Evolutionary conservation across 2,329 filamentous ascomycete species (phyloP).

Genomic region (Trichoderma brevicompactum): DNA sequence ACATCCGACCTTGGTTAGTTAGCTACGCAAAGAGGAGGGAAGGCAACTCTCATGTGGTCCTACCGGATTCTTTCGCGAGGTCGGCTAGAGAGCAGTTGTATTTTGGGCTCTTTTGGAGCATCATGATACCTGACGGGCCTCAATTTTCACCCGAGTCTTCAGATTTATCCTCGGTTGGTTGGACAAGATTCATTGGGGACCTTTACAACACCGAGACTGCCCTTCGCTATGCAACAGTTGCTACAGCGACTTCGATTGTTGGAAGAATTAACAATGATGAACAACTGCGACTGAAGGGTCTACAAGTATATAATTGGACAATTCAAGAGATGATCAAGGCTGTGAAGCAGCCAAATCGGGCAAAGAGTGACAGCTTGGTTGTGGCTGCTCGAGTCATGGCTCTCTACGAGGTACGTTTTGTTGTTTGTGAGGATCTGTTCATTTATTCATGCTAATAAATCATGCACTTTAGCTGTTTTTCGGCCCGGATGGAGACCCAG

Average conservation of each 20-base stretch:
- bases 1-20: slow-evolving; percentile 11
- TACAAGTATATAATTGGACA: slow-evolving; percentile 23
- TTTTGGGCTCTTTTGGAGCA: slow-evolving; percentile 15
- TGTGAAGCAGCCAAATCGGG: slow-evolving; percentile 8
- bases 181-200: slow-evolving; percentile 5
- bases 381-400: slow-evolving; percentile 16
- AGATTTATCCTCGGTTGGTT: slow-evolving; percentile 14
- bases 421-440: not conserved
- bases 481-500: slow-evolving; percentile 6
- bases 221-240: slow-evolving; percentile 16
- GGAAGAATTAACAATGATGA: slow-evolving; percentile 14
- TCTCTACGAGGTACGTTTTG: slow-evolving; percentile 10
- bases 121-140: slow-evolving; percentile 13
- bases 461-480: not conserved
- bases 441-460: not conserved
- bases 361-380: slow-evolving; percentile 12
- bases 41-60: not conserved
- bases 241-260: slow-evolving; percentile 12
- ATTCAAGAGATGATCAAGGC: slow-evolving; percentile 23
- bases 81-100: slow-evolving; percentile 22
- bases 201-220: slow-evolving; percentile 15
- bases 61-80: not conserved
- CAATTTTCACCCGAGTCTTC: slow-evolving; percentile 11
- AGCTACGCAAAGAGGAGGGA: not conserved
- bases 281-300: slow-evolving; percentile 13